A percentile compares a stretch with the other conserved stretches of the same genome.
phyloP scores from a whole-genome alignment of 2,329 filamentous ascomycete genomes.

The Cladosporium cucumerinum region DNA sequence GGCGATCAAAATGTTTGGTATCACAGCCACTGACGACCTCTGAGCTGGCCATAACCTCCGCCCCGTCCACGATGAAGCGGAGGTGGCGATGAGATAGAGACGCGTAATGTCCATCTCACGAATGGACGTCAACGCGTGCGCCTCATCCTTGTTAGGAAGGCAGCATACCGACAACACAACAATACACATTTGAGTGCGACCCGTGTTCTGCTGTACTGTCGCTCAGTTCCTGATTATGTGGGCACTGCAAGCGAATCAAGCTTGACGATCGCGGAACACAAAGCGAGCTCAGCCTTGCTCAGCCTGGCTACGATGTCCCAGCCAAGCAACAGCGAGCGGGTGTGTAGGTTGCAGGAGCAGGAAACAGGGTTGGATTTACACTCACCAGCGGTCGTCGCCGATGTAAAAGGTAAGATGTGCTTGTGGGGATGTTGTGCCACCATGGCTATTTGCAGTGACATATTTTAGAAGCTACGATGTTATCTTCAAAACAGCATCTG shows the following conservation, averaged over 20 bases:
- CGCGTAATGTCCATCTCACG: background rate
- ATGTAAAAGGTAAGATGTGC: background rate
- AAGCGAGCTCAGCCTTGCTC: background rate
- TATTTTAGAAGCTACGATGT: background rate
- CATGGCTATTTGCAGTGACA: background rate
- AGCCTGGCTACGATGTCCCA: background rate
- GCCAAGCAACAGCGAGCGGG: background rate
- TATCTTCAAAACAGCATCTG: background rate
- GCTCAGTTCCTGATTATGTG: background rate
- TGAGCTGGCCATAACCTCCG: background rate
- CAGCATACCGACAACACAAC: background rate
- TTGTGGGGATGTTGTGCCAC: background rate
- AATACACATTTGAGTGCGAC: background rate
- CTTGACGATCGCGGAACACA: background rate
- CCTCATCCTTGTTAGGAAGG: background rate
- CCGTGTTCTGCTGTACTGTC: background rate
- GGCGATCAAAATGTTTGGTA: background rate
- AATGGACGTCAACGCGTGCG: background rate
- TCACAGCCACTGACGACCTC: background rate
- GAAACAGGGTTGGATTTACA: background rate
- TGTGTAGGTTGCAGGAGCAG: background rate
- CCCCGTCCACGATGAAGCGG: background rate
- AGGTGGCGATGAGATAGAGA: background rate
- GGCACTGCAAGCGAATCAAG: background rate
- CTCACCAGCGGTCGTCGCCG: background rate